Evolutionary conservation across 2,329 filamentous ascomycete genomes (phyloP), one percentile per base, ranked within the genome.

Genomic region (Stenocarpella maydis): DNA sequence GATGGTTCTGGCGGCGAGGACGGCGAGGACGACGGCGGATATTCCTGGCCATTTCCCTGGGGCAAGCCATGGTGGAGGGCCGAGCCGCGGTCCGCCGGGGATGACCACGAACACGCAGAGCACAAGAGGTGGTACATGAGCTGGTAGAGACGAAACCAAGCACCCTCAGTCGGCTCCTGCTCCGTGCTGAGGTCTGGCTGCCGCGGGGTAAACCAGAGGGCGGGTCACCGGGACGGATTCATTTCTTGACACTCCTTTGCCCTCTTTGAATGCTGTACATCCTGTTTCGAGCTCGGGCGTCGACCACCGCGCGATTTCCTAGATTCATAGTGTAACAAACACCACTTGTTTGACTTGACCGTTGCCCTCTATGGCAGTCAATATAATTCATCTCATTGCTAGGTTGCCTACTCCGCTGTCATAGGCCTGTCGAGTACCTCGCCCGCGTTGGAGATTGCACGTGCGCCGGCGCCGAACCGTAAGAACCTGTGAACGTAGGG

Each of bases 231-330:
- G 41, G 61, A 15, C 47, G 41, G 43, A 34, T 71, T 69, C 17
- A 31, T 24, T 70, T 71, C 69, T 69, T 53, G 69, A 67, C 69
- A 49, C 49, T 71, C 69, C 49, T 71, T 71, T 53, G 54, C 55
- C 34, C 37, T 67, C 24, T 28, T 67, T 37, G 41, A 37, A 39
- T 50, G 24, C n/a, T 49, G 67, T 21, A 41, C 43, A 24, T 52
- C 26, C n/a, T 37, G 49, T 50, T 34, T 37, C 49, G 34, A 34
- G 37, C 21, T 47, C 53, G 8, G 2, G 28, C 26, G n/a, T 58
- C 41, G 52, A 58, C 52, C 17, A 49, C 43, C 19, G 41, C 52
- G 39, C 28, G 41, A 49, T 49, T 49, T 58, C 28, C 39, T 47
- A 66, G 28, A 50, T 26, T 67, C n/a, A 41, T 26, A 24, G 19